Evolutionary conservation across 805 yeast species (phyloP).

Genomic region (Candida dajiaensis): DNA sequence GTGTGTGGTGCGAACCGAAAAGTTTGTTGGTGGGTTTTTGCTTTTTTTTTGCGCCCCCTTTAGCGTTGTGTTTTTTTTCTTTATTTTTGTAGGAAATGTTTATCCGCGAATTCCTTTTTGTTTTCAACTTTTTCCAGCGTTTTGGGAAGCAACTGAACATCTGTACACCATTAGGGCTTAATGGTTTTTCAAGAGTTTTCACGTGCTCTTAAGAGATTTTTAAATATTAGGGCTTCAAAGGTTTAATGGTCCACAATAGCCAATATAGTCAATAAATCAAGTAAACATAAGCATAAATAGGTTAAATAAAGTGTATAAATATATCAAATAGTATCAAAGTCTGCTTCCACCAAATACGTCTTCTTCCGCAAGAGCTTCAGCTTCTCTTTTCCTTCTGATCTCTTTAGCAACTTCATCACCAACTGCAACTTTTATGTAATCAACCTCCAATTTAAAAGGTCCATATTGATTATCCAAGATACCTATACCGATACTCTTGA

Average conservation of each 20-base stretch:
- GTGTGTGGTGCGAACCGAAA: slow-evolving; percentile 4
- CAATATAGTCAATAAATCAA: not conserved
- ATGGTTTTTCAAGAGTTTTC: too few relatives aligned
- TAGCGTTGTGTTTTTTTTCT: not conserved
- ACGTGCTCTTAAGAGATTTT: too few relatives aligned
- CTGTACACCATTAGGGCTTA: not conserved
- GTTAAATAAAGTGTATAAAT: slow-evolving; percentile 1
- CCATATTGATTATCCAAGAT: slow-evolving; percentile 74
- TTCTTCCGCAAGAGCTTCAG: slow-evolving; percentile 1
- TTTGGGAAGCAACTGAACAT: not conserved
- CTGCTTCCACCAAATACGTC: not conserved
- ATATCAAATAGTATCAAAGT: not conserved
- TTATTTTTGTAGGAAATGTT: not conserved
- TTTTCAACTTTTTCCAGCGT: not conserved
- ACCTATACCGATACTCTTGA: slow-evolving; percentile 74
- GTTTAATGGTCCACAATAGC: too few relatives aligned
- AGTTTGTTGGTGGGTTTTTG: too few relatives aligned
- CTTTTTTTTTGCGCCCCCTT: not conserved
- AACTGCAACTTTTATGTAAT: slow-evolving; percentile 64
- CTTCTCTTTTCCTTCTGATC: slow-evolving; percentile 12
- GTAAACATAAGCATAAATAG: slow-evolving; percentile 2
- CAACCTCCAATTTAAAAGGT: slow-evolving; percentile 62
- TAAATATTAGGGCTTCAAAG: not conserved
- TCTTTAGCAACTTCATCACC: slow-evolving; percentile 31
- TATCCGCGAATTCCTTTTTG: not conserved